Evolutionary conservation across 345 rosid species (phyloP).

Genomic region (Zanthoxylum bungeanum): DNA sequence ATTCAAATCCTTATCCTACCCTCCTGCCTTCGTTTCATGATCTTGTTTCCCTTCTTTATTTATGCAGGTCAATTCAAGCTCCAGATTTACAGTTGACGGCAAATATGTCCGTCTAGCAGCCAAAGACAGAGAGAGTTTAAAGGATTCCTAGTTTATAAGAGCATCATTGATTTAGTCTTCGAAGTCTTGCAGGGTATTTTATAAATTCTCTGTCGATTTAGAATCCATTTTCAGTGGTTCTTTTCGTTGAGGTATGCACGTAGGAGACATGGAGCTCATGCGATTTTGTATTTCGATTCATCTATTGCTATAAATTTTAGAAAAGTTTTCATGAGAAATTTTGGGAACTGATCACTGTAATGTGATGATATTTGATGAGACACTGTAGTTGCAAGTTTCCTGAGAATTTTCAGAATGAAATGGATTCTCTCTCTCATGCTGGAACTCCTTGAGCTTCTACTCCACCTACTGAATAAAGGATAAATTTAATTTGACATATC

Average conservation of each 20-base stretch:
- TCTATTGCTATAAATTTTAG: neutral
- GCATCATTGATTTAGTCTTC: neutral
- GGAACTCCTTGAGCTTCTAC: neutral
- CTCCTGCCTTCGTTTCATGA: neutral
- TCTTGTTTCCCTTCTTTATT: neutral
- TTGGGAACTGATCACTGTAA: neutral
- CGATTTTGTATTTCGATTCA: neutral
- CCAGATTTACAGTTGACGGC: slow-evolving; percentile 52
- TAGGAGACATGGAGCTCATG: neutral
- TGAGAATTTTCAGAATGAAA: neutral
- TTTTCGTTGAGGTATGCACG: neutral
- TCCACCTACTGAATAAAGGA: neutral
- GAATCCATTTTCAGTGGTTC: slow-evolving; percentile 1
- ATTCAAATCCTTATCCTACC: neutral
- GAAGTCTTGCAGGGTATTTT: neutral
- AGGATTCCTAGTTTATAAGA: neutral
- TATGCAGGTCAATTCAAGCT: slow-evolving; percentile 62
- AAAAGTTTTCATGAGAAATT: neutral
- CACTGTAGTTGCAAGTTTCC: neutral
- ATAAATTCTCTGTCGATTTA: neutral
- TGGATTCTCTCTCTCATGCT: neutral
- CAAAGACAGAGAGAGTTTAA: slow-evolving; percentile 30
- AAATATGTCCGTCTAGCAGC: slow-evolving; percentile 57
- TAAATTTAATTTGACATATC: neutral
- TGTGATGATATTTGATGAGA: neutral